phyloP scores from a whole-genome alignment of 192 early-diverging fungal species.

The Mortierella antarctica region DNA sequence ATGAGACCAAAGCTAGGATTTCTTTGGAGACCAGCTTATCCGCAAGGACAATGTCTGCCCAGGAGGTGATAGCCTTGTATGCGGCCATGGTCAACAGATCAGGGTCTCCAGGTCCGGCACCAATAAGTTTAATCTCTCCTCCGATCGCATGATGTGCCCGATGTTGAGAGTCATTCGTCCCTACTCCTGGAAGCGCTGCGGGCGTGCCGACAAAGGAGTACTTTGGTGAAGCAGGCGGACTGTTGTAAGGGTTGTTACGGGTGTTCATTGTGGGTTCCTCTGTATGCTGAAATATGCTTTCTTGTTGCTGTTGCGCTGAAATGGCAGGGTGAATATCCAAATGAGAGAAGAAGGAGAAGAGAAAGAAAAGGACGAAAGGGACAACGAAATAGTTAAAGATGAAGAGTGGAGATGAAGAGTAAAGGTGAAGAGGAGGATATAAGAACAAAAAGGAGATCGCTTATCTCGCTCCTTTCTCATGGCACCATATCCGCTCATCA shows the following conservation, averaged over 20 bases:
- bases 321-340: background rate
- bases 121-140: constrained; percentile 76
- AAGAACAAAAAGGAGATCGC: background rate
- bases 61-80: constrained; percentile 66
- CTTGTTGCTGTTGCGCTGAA: background rate
- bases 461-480: background rate
- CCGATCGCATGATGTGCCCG: background rate
- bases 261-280: background rate
- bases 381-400: background rate
- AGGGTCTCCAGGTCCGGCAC: constrained; percentile 87
- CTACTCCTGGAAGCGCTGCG: background rate
- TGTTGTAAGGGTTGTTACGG: constrained; percentile 28
- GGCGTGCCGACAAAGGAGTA: background rate
- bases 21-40: constrained; percentile 84
- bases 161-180: background rate
- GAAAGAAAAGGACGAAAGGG: background rate
- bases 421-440: background rate
- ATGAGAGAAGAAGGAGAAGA: constrained; percentile 5
- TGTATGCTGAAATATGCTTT: background rate
- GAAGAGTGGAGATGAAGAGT: background rate
- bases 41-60: constrained; percentile 86
- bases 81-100: constrained; percentile 85
- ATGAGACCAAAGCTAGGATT: constrained; percentile 61
- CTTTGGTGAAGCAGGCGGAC: constrained; percentile 41
- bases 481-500: constrained; percentile 14